These are phyloP conservation scores for Sanghuangporus weigelae DNA, from an alignment of 1,284 basidiomycete species.

Conservation along the genomic window DNA sequence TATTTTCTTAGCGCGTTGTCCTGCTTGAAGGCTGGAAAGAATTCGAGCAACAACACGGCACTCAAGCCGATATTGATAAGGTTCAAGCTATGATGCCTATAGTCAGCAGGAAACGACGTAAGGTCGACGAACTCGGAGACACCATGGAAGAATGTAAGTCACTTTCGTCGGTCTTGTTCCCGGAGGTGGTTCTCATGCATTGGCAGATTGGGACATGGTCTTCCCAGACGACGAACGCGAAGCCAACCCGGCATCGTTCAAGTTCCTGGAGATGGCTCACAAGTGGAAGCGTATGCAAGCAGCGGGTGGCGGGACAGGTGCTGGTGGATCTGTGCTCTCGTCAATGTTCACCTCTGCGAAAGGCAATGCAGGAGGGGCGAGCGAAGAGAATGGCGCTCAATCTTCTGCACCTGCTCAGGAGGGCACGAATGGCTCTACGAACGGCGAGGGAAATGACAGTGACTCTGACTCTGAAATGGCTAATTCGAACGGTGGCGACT, in stretches of 20 bases:
- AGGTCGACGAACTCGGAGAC: slow-evolving; percentile 79
- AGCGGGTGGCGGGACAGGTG: slow-evolving; percentile 19
- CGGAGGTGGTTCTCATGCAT: slow-evolving; percentile 3
- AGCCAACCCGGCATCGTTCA: slow-evolving; percentile 87
- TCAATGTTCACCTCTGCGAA: slow-evolving; percentile 17
- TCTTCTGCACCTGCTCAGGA: neutral
- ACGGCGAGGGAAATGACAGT: neutral
- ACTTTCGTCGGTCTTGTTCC: neutral
- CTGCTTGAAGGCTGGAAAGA: slow-evolving; percentile 91
- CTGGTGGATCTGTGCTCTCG: slow-evolving; percentile 22
- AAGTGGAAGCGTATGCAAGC: slow-evolving; percentile 69
- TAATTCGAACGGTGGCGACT: slow-evolving; percentile 29
- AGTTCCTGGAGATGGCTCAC: slow-evolving; percentile 90
- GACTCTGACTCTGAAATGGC: slow-evolving; percentile 22
- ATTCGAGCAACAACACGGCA: slow-evolving; percentile 80
- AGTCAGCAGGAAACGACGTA: slow-evolving; percentile 79
- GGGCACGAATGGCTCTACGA: neutral
- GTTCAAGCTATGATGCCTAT: slow-evolving; percentile 90
- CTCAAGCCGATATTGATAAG: slow-evolving; percentile 61
- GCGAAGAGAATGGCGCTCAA: neutral
- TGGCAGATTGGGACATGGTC: slow-evolving; percentile 85
- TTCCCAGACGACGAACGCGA: slow-evolving; percentile 94
- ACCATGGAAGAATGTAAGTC: slow-evolving; percentile 77
- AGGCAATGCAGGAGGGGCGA: neutral
- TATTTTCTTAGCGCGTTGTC: slow-evolving; percentile 65